Evolutionary conservation across 768 basidiomycete species (phyloP), one percentile per base, ranked within the genome.

Genomic region (Porpolomopsis calyptriformis): DNA sequence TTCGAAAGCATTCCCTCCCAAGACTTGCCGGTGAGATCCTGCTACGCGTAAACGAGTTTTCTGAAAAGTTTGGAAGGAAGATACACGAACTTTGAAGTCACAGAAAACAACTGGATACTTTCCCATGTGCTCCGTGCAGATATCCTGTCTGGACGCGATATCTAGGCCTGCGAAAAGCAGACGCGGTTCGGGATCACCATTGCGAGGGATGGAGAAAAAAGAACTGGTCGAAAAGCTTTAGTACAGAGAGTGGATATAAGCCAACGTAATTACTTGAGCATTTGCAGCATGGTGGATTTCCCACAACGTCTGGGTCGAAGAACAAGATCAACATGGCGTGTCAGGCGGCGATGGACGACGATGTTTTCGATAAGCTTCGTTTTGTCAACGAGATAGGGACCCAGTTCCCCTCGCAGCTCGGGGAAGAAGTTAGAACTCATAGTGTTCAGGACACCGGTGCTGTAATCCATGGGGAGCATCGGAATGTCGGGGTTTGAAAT

Each of bases 351-450:
- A 40, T 8, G 12, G 45, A 24, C 39, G 45, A 46, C 49, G 37
- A 50, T 50, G 19, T 50, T 50, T 41, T 50, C 45, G 49, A 50
- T 47, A 47, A 50, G 49, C 45, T 46, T 50, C 49, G 45, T 50
- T 50, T 46, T 50, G 44, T 50, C 49, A 49, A 50, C 37, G 44
- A 50, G 45, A 49, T 40, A 49, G 24, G 42, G 48, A 29, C 43
- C 48, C 29, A 48, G 43, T 36, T 45, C 35, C 22, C 19, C 20
- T 44, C 49, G 44, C 49, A 49, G 33, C 4, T 40, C 18, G 19
- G 49, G 48, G 48, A 49, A 49, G 48, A 49, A 49, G 31, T 43
- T 33, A 33, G 48, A 49, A 49, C 43, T 35, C 48, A 49, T 45
- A 45, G 33, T 39, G 43, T 45, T 34, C 43, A 49, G 43, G 48